phyloP scores from a whole-genome alignment of 192 early-diverging fungal genomes.

The Coemansia sp. region DNA sequence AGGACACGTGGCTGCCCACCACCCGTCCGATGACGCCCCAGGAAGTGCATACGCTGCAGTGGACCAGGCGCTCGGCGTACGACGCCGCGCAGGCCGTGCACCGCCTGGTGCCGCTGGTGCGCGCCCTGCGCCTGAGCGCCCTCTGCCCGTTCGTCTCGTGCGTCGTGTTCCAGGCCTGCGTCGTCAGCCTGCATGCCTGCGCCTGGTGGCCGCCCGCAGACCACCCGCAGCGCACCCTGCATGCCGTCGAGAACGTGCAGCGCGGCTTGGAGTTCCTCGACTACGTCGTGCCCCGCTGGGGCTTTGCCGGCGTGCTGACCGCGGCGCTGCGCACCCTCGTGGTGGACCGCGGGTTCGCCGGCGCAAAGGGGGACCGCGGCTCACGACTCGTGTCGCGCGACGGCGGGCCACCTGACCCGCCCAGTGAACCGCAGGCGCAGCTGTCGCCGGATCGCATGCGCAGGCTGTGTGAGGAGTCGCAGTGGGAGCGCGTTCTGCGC shows the following conservation, averaged over 20 bases:
- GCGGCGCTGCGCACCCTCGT: conserved; percentile 35
- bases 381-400: too few relatives aligned
- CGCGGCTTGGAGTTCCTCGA: conserved; percentile 34
- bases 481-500: conserved; percentile 33
- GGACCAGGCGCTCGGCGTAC: conserved; percentile 26
- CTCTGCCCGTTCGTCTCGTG: conserved; percentile 35
- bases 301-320: conserved; percentile 31
- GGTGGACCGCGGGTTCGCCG: conserved; percentile 23
- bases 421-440: background rate
- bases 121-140: conserved; percentile 28
- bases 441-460: conserved; percentile 19
- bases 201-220: conserved; percentile 16
- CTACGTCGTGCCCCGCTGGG: conserved; percentile 38
- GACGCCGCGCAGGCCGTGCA: conserved; percentile 35
- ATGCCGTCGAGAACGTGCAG: conserved; percentile 31
- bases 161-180: conserved; percentile 45
- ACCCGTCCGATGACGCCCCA: conserved; percentile 22
- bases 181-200: conserved; percentile 38
- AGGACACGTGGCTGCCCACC: conserved; percentile 41
- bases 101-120: conserved; percentile 37
- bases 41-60: conserved; percentile 22
- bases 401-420: too few relatives aligned
- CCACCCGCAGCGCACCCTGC: conserved; percentile 16
- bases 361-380: background rate
- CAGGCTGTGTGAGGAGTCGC: conserved; percentile 26